Conservation (phyloP, 768 basidiomycete genomes). For the Sporobolomyces phaffii region DNA sequence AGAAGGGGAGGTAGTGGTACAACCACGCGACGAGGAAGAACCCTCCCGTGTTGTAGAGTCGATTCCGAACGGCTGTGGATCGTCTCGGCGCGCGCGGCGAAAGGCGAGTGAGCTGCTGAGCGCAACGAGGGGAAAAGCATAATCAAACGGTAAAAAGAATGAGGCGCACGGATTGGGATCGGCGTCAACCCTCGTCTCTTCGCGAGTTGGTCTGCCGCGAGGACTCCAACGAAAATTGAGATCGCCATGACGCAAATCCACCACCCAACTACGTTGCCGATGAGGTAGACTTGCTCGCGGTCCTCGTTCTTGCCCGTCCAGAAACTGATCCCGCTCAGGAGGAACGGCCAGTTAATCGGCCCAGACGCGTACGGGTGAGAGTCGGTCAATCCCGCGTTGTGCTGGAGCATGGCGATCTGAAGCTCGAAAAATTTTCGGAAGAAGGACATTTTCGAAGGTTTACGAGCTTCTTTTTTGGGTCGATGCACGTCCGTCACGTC, state of each 20-base stretch:
- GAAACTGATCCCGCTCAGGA: constrained; percentile 91
- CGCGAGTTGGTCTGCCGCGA: constrained; percentile 82
- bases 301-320: constrained; percentile 77
- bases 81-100: neutral
- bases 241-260: constrained; percentile 84
- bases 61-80: constrained; percentile 72
- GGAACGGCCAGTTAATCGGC: constrained; percentile 99
- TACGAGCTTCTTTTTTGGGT: constrained; percentile 23
- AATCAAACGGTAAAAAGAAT: no score
- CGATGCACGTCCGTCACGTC: constrained; percentile 23
- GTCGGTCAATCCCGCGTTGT: constrained; percentile 97
- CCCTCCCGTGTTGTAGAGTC: constrained; percentile 88
- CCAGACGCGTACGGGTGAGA: constrained; percentile 91
- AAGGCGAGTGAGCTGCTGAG: no score
- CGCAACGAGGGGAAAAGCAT: no score
- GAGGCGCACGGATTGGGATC: constrained; percentile 71
- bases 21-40: constrained; percentile 94
- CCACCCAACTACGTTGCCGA: constrained; percentile 91
- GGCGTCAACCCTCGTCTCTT: constrained; percentile 76
- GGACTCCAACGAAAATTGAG: constrained; percentile 79
- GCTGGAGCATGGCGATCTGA: constrained; percentile 91
- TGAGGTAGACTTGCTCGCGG: constrained; percentile 90
- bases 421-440: constrained; percentile 91
- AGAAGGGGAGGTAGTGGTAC: constrained; percentile 94
- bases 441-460: constrained; percentile 75